Evolutionary conservation across 306 rosid genomes (phyloP).

Genomic region (Cercis canadensis): DNA sequence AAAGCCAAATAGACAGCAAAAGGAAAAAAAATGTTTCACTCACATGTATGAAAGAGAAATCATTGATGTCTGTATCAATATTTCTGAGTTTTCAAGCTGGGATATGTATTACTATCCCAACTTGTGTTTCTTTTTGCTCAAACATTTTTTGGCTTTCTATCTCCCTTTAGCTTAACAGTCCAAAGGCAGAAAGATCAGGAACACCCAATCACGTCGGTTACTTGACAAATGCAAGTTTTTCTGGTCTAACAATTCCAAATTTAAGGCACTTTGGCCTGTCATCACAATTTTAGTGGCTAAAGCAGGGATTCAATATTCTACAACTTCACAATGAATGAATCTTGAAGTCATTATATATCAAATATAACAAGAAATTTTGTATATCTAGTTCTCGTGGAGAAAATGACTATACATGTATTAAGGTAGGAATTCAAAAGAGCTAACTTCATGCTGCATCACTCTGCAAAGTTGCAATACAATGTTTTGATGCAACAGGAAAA

Average conservation of each 20-base stretch:
- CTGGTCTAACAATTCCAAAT: background rate
- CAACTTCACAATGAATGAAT: too few relatives aligned
- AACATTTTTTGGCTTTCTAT: background rate
- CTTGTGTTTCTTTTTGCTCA: background rate
- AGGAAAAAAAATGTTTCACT: background rate
- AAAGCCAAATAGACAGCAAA: slow-evolving; percentile 6
- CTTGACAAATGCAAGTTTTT: background rate
- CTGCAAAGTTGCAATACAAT: slow-evolving; percentile 1
- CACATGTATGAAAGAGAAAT: background rate
- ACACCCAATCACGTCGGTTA: background rate
- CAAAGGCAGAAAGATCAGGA: slow-evolving; percentile 1
- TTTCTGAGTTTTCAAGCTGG: background rate
- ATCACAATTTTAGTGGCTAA: background rate
- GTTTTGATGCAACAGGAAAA: background rate
- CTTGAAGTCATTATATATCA: too few relatives aligned
- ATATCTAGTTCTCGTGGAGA: too few relatives aligned
- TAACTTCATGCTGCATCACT: background rate
- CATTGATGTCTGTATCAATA: background rate
- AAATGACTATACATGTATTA: too few relatives aligned
- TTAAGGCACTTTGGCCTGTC: background rate
- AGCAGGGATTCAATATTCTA: too few relatives aligned
- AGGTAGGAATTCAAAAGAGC: background rate
- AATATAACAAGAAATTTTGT: too few relatives aligned
- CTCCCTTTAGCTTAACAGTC: background rate
- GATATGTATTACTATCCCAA: background rate